phyloP scores from a whole-genome alignment of 257 asterid genomes.

The Catharanthus roseus region DNA sequence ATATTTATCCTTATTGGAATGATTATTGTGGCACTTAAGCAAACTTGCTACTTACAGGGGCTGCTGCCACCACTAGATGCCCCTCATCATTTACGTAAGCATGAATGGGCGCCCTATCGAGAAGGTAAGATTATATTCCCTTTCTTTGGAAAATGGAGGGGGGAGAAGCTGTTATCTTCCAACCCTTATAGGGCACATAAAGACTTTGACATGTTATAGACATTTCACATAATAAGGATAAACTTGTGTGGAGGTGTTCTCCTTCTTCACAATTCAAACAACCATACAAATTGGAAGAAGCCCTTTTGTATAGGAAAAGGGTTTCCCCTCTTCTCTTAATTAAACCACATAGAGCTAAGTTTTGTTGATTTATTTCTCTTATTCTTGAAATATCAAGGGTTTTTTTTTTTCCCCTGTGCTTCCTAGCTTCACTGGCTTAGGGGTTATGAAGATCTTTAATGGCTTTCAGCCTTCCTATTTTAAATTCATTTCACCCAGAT shows the following conservation, averaged over 20 bases:
- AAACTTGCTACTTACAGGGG: constrained; percentile 45
- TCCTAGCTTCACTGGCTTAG: neutral
- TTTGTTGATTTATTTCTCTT: neutral
- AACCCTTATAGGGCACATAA: too few relatives aligned
- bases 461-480: neutral
- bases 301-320: too few relatives aligned
- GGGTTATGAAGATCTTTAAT: neutral
- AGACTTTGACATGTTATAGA: too few relatives aligned
- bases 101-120: constrained; percentile 92
- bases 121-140: constrained; percentile 55
- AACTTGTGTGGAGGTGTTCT: too few relatives aligned
- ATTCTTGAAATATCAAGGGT: neutral
- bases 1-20: neutral
- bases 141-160: neutral
- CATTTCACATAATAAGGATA: too few relatives aligned
- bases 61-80: constrained; percentile 91
- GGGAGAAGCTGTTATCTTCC: too few relatives aligned
- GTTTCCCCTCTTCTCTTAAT: too few relatives aligned
- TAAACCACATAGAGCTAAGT: neutral
- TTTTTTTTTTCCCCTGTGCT: neutral
- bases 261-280: neutral
- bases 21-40: neutral
- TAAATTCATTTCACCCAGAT: neutral
- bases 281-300: neutral
- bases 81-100: constrained; percentile 94